Evolutionary conservation across 805 yeast genomes (phyloP).

Genomic region (Sugiyamaella qingdaonensis): DNA sequence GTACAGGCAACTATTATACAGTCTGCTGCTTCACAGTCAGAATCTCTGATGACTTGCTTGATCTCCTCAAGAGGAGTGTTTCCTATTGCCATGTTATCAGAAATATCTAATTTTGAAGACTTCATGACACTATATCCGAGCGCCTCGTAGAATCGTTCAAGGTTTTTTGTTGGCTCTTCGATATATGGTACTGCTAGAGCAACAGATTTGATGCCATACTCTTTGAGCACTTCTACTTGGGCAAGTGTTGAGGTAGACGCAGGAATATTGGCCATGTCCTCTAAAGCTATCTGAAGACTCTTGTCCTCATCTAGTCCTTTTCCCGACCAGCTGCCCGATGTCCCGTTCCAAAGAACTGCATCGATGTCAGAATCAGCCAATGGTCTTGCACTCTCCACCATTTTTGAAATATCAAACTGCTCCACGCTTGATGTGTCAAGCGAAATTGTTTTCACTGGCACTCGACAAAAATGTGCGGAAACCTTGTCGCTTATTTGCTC

Average conservation of each 20-base stretch:
- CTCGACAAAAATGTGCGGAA: constrained; percentile 1
- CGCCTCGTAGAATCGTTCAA: not conserved
- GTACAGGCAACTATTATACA: not conserved
- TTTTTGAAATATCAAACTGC: not conserved
- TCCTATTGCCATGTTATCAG: not conserved
- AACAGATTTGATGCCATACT: not conserved
- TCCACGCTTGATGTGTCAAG: not conserved
- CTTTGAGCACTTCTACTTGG: not conserved
- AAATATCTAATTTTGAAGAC: not conserved
- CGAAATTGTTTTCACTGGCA: not conserved
- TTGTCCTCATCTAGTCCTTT: not conserved
- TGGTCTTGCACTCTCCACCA: constrained; percentile 1
- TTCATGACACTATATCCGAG: not conserved
- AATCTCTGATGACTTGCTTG: not conserved
- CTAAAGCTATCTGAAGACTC: not conserved
- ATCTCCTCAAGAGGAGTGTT: not conserved
- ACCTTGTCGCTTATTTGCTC: not conserved
- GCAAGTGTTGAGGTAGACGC: not conserved
- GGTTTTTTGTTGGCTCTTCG: not conserved
- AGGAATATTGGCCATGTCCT: not conserved
- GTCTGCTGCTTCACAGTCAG: not conserved
- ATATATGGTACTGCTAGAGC: not conserved
- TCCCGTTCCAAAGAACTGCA: not conserved
- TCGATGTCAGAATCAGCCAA: constrained; percentile 1
- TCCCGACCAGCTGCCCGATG: not conserved